Evolutionary conservation across 352 stramenopile genomes (phyloP), one percentile per base, ranked within the genome.

Genomic region (Pythium grandisporangium): DNA sequence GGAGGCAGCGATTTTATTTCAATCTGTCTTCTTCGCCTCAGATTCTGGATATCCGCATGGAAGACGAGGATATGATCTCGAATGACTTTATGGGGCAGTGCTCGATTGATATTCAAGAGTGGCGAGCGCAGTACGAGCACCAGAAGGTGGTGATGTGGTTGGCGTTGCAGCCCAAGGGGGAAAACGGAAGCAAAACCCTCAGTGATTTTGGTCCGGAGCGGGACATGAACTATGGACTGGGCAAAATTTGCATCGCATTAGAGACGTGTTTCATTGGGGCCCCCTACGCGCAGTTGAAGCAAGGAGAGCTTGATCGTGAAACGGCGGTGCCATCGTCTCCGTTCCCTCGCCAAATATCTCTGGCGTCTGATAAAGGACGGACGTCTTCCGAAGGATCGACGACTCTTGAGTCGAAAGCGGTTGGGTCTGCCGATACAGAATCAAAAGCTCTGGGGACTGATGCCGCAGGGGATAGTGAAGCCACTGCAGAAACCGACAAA

Each of bases 1-100:
- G 76, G 76, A 64, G 66, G 21, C 72, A 89, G 51, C 62, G 54
- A 1, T 89, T 85, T 55, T 89, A 68, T 54, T 89, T 89, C 45
- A 51, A 78, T 22, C 36, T 55, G 25, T 56, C 56, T 14, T 35
- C 35, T 2, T 48, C 70, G 10, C 67, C 64, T 16, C 69, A 83
- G 38, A 37, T 75, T 0, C 34, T 90, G n/a, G 60, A 79, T 32
- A 30, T 90, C 4, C 50, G 53, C 1, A 49, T 86, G 5, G 68
- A 89, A 59, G 76, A 87, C 49, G 61, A 66, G 22, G 71, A 87
- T 42, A 50, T 85, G 41, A 58, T 86, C 19, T 66, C 60, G 46
- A 82, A 70, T 42, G 69, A 85, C 44, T 86, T 89, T n/a, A 70
- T 89, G 45, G 76, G 76, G 11, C 56, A 72, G 22, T 76, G 68